Conservation (phyloP, 1,139 yeast genomes). For the Yamadazyma sp. region DNA sequence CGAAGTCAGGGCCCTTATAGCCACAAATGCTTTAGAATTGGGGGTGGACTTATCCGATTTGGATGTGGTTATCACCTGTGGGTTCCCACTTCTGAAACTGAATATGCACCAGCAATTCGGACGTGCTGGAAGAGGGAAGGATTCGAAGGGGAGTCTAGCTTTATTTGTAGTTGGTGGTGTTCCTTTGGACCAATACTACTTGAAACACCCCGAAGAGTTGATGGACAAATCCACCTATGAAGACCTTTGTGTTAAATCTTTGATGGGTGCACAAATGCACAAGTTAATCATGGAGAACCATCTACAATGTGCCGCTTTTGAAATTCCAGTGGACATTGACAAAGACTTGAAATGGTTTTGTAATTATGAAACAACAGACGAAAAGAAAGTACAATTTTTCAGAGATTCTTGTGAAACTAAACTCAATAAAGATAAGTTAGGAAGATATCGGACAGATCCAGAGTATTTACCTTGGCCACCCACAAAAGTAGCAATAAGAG, state of each 20-base stretch:
- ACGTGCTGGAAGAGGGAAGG: conserved; percentile 84
- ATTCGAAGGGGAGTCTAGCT: conserved; percentile 65
- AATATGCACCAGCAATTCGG: conserved; percentile 96
- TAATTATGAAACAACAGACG: conserved; percentile 24
- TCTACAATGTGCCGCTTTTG: conserved; percentile 93
- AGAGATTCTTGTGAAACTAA: conserved; percentile 41
- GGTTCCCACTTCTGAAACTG: conserved; percentile 84
- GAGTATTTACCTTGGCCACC: conserved; percentile 81
- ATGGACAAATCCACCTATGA: conserved; percentile 43
- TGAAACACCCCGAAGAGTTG: conserved; percentile 68
- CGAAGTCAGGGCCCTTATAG: conserved; percentile 77
- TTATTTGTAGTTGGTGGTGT: conserved; percentile 80
- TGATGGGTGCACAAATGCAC: conserved; percentile 36
- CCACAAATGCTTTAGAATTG: conserved; percentile 92
- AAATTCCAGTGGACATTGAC: conserved; percentile 58
- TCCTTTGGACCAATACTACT: conserved; percentile 85
- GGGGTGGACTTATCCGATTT: conserved; percentile 93
- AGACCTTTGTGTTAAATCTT: conserved; percentile 43
- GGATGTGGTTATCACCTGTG: conserved; percentile 89
- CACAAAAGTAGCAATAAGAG: conserved; percentile 70
- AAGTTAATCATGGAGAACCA: conserved; percentile 67
- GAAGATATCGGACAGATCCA: conserved; percentile 59
- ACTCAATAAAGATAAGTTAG: conserved; percentile 47
- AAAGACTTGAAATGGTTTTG: conserved; percentile 61
- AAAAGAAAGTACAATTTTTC: conserved; percentile 36